phyloP scores from a whole-genome alignment of 78 protist species.

The Dictyostelium brefeldianum region DNA sequence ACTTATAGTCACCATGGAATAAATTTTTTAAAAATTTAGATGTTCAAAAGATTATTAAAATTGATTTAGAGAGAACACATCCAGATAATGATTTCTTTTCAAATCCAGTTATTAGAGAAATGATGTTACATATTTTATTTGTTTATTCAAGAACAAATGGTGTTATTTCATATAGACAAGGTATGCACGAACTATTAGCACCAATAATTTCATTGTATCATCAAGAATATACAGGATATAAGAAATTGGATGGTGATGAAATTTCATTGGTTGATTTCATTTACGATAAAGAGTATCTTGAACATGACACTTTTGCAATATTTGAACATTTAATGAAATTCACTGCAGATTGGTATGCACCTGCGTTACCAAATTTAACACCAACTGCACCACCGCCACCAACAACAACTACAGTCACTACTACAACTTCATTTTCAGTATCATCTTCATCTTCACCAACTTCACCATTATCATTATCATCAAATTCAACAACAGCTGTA shows the following conservation, averaged over 20 bases:
- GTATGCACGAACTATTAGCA: conserved; percentile 92
- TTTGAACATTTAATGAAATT: conserved; percentile 56
- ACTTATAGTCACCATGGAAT: conserved; percentile 86
- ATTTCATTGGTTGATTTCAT: conserved; percentile 22
- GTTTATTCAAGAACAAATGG: conserved; percentile 75
- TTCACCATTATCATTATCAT: neutral
- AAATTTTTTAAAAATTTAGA: conserved; percentile 76
- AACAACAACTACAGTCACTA: neutral
- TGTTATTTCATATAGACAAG: conserved; percentile 81
- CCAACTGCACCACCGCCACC: neutral
- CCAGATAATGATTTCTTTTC: conserved; percentile 87
- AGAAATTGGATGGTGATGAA: conserved; percentile 14
- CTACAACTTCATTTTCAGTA: neutral
- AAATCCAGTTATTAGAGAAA: conserved; percentile 20
- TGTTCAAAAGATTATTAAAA: conserved; percentile 75
- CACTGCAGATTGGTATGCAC: conserved; percentile 48
- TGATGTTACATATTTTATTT: conserved; percentile 72
- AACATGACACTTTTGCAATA: conserved; percentile 46
- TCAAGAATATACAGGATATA: conserved; percentile 26
- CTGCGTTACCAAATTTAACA: neutral
- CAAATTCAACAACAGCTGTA: neutral
- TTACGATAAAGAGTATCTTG: conserved; percentile 52
- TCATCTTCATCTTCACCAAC: conserved; percentile 1
- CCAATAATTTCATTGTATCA: conserved; percentile 75
- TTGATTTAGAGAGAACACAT: conserved; percentile 84